phyloP scores from a whole-genome alignment of 2,329 filamentous ascomycete species.

The Hypomyces perniciosus region DNA sequence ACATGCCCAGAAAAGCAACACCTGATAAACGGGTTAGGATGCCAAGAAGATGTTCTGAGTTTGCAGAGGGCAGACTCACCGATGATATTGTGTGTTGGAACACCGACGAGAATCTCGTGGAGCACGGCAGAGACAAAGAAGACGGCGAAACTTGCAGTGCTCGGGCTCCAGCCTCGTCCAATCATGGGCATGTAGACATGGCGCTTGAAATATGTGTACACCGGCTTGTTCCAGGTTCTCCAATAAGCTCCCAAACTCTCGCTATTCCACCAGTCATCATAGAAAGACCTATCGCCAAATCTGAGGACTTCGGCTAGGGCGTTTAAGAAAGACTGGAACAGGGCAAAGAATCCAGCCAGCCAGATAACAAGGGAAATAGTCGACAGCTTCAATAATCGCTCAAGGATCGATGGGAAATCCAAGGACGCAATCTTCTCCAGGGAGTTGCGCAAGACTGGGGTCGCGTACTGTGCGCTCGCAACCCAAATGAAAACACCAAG shows the following conservation, averaged over 20 bases:
- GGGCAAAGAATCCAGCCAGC: constrained; percentile 93
- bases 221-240: constrained; percentile 96
- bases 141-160: constrained; percentile 68
- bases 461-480: constrained; percentile 86
- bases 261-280: constrained; percentile 97
- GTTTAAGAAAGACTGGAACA: constrained; percentile 92
- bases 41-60: constrained; percentile 11
- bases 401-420: constrained; percentile 73
- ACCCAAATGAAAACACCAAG: constrained; percentile 93
- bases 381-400: constrained; percentile 88
- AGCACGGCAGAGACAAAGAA: constrained; percentile 85
- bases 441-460: constrained; percentile 83
- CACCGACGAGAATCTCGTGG: constrained; percentile 86
- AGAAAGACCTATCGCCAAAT: constrained; percentile 92
- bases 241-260: constrained; percentile 82
- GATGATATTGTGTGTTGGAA: constrained; percentile 91
- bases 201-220: constrained; percentile 92
- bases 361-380: constrained; percentile 95
- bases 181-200: constrained; percentile 88
- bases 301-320: constrained; percentile 82
- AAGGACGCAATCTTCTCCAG: constrained; percentile 79
- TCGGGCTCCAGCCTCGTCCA: constrained; percentile 71
- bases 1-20: constrained; percentile 90
- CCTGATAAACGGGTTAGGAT: constrained; percentile 40
- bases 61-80: constrained; percentile 43